These are phyloP conservation scores for Austroboletus eburneus DNA, from an alignment of 768 basidiomycete species.

Conservation along the genomic window DNA sequence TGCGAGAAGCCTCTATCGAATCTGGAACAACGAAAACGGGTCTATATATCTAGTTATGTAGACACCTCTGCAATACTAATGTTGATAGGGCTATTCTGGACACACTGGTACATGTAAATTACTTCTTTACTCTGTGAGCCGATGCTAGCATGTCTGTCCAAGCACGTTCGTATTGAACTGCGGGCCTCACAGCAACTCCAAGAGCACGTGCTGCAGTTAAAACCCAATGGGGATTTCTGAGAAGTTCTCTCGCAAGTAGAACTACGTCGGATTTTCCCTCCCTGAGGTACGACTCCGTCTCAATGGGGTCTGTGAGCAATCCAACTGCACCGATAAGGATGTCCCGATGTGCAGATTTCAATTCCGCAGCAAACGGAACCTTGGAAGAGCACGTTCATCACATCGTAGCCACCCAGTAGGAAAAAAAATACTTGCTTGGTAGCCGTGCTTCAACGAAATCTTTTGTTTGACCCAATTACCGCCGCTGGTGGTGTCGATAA, in stretches of 20 bases:
- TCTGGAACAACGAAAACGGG: too few relatives aligned
- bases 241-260: conserved; percentile 60
- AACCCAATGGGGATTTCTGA: conserved; percentile 65
- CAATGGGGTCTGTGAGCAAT: conserved; percentile 58
- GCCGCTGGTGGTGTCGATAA: conserved; percentile 71
- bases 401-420: not conserved
- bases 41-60: too few relatives aligned
- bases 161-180: conserved; percentile 67
- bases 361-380: conserved; percentile 64
- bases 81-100: too few relatives aligned
- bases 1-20: too few relatives aligned
- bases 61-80: too few relatives aligned
- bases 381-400: conserved; percentile 25
- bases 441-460: conserved; percentile 50
- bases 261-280: conserved; percentile 67
- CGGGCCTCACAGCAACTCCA: conserved; percentile 60
- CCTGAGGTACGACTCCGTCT: conserved; percentile 60
- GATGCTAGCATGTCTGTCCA: conserved; percentile 40
- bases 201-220: conserved; percentile 59
- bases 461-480: conserved; percentile 62
- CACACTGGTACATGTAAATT: too few relatives aligned
- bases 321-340: conserved; percentile 64
- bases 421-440: conserved; percentile 44
- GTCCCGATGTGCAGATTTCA: conserved; percentile 57
- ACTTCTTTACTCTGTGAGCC: not conserved